A percentile compares a stretch with the other conserved stretches of the same genome.
Conservation (phyloP, 1,139 yeast genomes). For the Geotrichum aggregatum region DNA sequence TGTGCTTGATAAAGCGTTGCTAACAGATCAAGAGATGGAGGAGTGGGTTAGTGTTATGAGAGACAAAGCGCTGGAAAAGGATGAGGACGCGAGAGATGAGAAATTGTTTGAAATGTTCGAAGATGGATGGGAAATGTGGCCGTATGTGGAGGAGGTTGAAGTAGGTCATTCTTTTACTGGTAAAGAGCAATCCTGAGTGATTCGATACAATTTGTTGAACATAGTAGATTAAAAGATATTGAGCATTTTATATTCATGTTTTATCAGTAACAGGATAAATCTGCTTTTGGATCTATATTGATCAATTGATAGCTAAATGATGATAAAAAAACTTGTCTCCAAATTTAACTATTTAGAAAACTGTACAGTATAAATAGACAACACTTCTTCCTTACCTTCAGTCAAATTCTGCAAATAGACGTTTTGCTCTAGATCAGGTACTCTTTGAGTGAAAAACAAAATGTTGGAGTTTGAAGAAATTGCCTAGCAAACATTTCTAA, state of each 20-base stretch:
- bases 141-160: slow-evolving; percentile 1
- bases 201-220: not conserved
- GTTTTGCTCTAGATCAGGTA: no score
- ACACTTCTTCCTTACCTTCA: no score
- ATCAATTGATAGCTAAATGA: no score
- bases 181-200: not conserved
- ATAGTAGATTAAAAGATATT: not conserved
- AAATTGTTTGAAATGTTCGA: slow-evolving; percentile 37
- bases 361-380: no score
- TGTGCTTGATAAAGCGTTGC: slow-evolving; percentile 40
- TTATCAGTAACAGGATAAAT: no score
- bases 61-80: slow-evolving; percentile 38
- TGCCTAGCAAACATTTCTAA: no score
- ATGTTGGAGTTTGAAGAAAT: no score
- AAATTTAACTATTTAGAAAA: no score
- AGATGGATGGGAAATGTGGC: slow-evolving; percentile 41
- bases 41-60: slow-evolving; percentile 35
- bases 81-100: slow-evolving; percentile 18
- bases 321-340: not conserved
- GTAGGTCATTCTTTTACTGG: no score
- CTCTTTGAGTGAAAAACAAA: no score
- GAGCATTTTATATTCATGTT: not conserved
- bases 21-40: slow-evolving; percentile 40
- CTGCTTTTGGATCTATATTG: no score
- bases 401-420: no score